These are phyloP conservation scores for Monosporascus sp. DNA, from an alignment of 2,329 filamentous ascomycete species.

Conservation along the genomic window DNA sequence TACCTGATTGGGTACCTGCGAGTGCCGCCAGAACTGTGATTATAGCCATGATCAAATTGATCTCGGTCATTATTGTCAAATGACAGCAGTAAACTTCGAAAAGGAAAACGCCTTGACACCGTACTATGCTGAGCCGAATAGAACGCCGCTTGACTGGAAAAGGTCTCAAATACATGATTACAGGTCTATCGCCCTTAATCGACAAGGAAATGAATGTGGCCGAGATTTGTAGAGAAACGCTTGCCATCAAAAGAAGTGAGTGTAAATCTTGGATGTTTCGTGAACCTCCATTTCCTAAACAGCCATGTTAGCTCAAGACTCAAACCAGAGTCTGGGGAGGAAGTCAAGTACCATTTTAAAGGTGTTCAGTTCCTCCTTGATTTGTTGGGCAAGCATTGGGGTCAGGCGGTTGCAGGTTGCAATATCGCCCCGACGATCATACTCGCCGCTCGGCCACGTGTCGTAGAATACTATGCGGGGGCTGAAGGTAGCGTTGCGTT, in stretches of 20 bases:
- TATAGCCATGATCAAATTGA: constrained; percentile 17
- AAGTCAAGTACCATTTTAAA: constrained; percentile 86
- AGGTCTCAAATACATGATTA: constrained; percentile 47
- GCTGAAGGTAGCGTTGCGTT: constrained; percentile 72
- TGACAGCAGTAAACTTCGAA: constrained; percentile 21
- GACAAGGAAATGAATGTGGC: constrained; percentile 25
- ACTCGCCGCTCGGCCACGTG: constrained; percentile 92
- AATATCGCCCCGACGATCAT: constrained; percentile 92
- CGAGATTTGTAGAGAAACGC: constrained; percentile 24
- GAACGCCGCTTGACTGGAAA: constrained; percentile 47
- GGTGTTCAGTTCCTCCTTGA: constrained; percentile 97
- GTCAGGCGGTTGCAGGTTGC: constrained; percentile 97
- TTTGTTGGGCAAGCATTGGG: constrained; percentile 95
- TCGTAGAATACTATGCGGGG: constrained; percentile 93
- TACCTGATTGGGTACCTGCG: constrained; percentile 2
- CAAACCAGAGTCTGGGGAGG: background rate
- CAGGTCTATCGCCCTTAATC: constrained; percentile 27
- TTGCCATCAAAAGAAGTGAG: constrained; percentile 89
- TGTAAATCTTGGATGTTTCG: constrained; percentile 98
- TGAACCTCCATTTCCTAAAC: constrained; percentile 98
- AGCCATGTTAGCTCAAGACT: constrained; percentile 33
- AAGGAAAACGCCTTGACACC: constrained; percentile 50
- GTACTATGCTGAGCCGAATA: constrained; percentile 50
- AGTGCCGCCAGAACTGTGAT: constrained; percentile 14
- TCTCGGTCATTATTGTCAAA: constrained; percentile 10